Evolutionary conservation across 1,139 yeast genomes (phyloP).

Genomic region (Kodamaea plutei): DNA sequence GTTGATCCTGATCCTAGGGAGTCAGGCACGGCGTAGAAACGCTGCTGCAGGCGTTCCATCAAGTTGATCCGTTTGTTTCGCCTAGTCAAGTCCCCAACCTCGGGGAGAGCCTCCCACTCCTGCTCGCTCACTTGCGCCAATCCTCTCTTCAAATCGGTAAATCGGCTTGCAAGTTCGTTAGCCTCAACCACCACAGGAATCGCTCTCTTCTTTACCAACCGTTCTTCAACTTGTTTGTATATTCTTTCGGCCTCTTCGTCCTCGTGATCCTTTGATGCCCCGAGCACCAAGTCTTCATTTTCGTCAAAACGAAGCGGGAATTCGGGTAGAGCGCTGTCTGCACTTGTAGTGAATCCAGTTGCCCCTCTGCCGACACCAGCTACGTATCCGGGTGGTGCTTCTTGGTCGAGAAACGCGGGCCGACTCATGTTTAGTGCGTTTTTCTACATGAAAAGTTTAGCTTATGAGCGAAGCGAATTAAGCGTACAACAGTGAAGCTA

Average conservation of each 20-base stretch:
- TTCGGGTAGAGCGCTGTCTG: conserved; percentile 59
- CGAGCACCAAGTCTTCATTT: conserved; percentile 27
- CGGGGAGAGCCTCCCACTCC: conserved; percentile 83
- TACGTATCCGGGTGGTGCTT: conserved; percentile 85
- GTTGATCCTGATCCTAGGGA: conserved; percentile 37
- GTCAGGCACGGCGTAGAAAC: conserved; percentile 86
- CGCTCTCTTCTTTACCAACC: conserved; percentile 38
- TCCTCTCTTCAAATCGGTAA: conserved; percentile 55
- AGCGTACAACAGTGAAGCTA: too few species aligned
- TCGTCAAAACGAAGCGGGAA: conserved; percentile 28
- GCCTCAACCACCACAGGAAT: conserved; percentile 7
- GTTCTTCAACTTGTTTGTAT: conserved; percentile 60
- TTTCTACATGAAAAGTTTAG: too few species aligned
- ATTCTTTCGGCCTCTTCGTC: conserved; percentile 72
- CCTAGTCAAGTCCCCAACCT: conserved; percentile 82
- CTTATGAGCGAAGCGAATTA: too few species aligned
- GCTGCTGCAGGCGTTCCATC: conserved; percentile 57
- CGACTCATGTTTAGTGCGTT: too few species aligned
- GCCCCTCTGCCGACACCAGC: conserved; percentile 97
- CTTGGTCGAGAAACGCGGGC: conserved; percentile 71
- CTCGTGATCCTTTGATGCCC: conserved; percentile 45
- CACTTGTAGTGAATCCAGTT: conserved; percentile 82
- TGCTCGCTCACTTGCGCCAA: conserved; percentile 56
- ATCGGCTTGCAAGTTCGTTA: conserved; percentile 21
- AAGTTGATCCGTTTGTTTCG: conserved; percentile 69